Conservation (phyloP, 2,329 filamentous ascomycete species). For the Colletotrichum zoysiae region DNA sequence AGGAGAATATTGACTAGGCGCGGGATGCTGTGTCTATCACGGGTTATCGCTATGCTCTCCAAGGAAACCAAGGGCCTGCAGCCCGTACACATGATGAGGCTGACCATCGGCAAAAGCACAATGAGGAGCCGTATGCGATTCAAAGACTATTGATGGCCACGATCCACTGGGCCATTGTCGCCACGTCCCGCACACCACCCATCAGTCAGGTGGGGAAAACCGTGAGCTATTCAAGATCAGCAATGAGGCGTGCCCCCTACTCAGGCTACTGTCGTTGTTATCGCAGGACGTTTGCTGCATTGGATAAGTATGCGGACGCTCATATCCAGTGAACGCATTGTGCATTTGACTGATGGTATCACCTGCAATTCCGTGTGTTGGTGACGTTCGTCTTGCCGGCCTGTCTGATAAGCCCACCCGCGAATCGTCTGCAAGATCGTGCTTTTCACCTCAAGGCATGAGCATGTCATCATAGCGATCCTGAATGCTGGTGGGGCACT, state of each 20-base stretch:
- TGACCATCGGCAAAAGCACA: neutral
- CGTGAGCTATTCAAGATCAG: constrained; percentile 23
- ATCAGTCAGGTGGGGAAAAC: constrained; percentile 11
- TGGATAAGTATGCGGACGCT: constrained; percentile 16
- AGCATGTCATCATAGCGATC: constrained; percentile 7
- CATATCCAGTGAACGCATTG: neutral
- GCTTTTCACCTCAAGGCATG: neutral
- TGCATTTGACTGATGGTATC: constrained; percentile 1
- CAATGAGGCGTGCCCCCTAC: constrained; percentile 14
- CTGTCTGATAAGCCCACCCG: constrained; percentile 14
- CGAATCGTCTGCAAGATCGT: neutral
- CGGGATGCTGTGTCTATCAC: neutral
- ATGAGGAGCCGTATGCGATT: neutral
- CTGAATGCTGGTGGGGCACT: neutral
- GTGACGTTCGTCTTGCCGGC: constrained; percentile 5
- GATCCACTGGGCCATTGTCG: constrained; percentile 10
- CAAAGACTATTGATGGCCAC: constrained; percentile 15
- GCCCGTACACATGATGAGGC: neutral
- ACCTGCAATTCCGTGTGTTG: neutral
- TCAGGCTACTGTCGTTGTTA: constrained; percentile 10
- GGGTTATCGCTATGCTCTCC: neutral
- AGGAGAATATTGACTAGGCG: constrained; percentile 6
- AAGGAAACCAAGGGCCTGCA: neutral
- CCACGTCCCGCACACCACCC: constrained; percentile 26
- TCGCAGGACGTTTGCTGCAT: constrained; percentile 2